Percentiles rank a stretch among this genome's conserved stretches.
Evolutionary conservation across 164 flowering plant species (phyloP).

Genomic region (Umbilicus rupestris): DNA sequence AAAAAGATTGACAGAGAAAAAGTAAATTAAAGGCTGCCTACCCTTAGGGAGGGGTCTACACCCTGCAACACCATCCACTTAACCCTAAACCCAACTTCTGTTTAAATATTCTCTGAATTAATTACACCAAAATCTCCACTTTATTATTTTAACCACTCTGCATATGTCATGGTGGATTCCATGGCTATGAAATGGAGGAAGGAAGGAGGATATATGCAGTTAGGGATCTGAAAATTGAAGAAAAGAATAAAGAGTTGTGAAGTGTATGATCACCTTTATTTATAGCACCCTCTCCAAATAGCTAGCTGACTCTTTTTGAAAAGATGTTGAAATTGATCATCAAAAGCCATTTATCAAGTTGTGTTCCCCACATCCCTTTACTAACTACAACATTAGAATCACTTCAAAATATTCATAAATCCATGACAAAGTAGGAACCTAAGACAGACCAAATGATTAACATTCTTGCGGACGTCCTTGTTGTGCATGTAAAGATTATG

Average conservation of each 20-base stretch:
- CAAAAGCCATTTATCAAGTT: neutral
- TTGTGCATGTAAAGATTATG: neutral
- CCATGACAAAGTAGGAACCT: no score
- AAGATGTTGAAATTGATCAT: constrained; percentile 1
- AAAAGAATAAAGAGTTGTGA: neutral
- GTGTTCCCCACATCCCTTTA: neutral
- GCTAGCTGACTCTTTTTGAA: neutral
- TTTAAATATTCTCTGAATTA: neutral
- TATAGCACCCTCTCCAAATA: neutral
- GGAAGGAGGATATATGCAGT: neutral
- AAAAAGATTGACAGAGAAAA: neutral
- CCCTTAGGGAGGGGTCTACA: neutral
- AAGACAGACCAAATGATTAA: constrained; percentile 1
- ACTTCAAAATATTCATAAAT: no score
- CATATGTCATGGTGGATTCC: no score
- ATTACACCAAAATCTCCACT: neutral
- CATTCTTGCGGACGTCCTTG: neutral
- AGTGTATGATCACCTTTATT: neutral
- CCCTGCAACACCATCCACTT: neutral
- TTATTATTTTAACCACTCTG: no score
- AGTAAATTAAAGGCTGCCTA: constrained; percentile 6
- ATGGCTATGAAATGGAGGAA: neutral
- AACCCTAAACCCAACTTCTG: neutral
- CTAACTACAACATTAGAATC: neutral
- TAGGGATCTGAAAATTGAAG: neutral